These are phyloP conservation scores for Apiotrichum laibachii DNA, from an alignment of 1,284 basidiomycete species.

Conservation along the genomic window DNA sequence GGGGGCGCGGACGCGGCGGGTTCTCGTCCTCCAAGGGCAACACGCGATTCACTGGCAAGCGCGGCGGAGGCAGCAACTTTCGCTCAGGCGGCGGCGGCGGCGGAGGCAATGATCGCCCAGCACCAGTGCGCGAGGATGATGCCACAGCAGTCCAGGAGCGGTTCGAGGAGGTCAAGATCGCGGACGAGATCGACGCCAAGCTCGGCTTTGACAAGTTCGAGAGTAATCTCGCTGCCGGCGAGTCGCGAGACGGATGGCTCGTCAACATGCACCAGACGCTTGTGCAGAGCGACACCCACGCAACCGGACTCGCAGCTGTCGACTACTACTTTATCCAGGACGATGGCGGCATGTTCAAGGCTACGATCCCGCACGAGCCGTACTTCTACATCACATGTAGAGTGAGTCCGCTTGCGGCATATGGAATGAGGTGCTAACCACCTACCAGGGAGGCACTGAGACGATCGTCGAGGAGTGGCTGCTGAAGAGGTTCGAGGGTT, in stretches of 20 bases:
- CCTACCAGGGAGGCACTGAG: slow-evolving; percentile 74
- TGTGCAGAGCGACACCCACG: slow-evolving; percentile 75
- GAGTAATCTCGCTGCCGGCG: slow-evolving; percentile 59
- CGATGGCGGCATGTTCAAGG: slow-evolving; percentile 94
- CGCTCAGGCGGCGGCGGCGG: slow-evolving; percentile 14
- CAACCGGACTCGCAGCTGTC: slow-evolving; percentile 80
- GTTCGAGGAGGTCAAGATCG: slow-evolving; percentile 71
- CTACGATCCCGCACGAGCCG: slow-evolving; percentile 86
- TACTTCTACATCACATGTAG: slow-evolving; percentile 92
- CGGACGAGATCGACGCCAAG: slow-evolving; percentile 89
- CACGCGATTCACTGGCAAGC: slow-evolving; percentile 48
- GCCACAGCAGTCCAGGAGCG: slow-evolving; percentile 76
- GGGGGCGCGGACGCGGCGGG: slow-evolving; percentile 55
- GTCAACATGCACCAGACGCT: slow-evolving; percentile 98
- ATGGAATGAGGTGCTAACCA: slow-evolving; percentile 12
- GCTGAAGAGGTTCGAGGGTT: slow-evolving; percentile 85
- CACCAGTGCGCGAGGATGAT: slow-evolving; percentile 74
- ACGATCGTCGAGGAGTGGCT: slow-evolving; percentile 94
- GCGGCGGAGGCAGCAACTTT: slow-evolving; percentile 14
- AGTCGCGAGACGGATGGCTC: slow-evolving; percentile 80
- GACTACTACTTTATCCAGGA: slow-evolving; percentile 99
- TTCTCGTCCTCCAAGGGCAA: slow-evolving; percentile 37
- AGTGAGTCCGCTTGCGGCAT: slow-evolving; percentile 54
- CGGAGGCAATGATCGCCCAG: slow-evolving; percentile 33
- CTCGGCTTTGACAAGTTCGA: slow-evolving; percentile 81